These are phyloP conservation scores for Macadamia integrifolia DNA, from an alignment of 164 flowering plant genomes.

Conservation along the genomic window DNA sequence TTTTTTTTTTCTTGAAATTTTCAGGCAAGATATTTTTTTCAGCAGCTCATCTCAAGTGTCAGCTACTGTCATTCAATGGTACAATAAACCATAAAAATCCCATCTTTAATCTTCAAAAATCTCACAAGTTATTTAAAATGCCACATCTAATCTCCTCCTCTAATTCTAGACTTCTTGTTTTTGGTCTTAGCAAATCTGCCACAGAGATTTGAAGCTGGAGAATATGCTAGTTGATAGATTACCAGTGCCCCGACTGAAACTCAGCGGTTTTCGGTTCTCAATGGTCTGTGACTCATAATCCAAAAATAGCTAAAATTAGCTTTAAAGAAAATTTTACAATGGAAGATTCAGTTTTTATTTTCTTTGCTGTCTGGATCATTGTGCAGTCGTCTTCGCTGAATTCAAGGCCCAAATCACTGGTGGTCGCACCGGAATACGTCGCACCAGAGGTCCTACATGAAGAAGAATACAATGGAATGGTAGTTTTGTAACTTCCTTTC, in stretches of 20 bases:
- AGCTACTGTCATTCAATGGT: constrained; percentile 36
- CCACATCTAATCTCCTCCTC: background rate
- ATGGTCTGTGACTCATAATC: constrained; percentile 36
- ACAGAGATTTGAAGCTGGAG: constrained; percentile 87
- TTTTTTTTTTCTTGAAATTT: constrained; percentile 2
- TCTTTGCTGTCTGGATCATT: background rate
- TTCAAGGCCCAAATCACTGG: constrained; percentile 85
- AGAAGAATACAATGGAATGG: constrained; percentile 88
- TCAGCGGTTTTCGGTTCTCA: constrained; percentile 86
- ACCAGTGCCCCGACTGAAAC: constrained; percentile 80
- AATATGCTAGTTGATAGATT: constrained; percentile 78
- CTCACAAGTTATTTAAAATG: too few species aligned
- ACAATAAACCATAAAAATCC: constrained; percentile 9
- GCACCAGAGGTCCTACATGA: constrained; percentile 89
- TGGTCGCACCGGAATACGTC: constrained; percentile 79
- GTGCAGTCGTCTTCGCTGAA: constrained; percentile 69
- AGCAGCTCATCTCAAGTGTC: constrained; percentile 77
- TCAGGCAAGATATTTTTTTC: constrained; percentile 89
- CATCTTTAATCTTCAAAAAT: background rate
- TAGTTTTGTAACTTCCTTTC: constrained; percentile 13
- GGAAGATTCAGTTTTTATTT: too few species aligned
- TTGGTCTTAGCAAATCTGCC: constrained; percentile 72
- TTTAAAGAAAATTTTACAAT: background rate
- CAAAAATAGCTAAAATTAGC: background rate
- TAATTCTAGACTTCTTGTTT: background rate